Percentiles rank a stretch among this genome's conserved stretches.
phyloP scores from a whole-genome alignment of 2,329 filamentous ascomycete species.

The Rasamsonia emersonii region DNA sequence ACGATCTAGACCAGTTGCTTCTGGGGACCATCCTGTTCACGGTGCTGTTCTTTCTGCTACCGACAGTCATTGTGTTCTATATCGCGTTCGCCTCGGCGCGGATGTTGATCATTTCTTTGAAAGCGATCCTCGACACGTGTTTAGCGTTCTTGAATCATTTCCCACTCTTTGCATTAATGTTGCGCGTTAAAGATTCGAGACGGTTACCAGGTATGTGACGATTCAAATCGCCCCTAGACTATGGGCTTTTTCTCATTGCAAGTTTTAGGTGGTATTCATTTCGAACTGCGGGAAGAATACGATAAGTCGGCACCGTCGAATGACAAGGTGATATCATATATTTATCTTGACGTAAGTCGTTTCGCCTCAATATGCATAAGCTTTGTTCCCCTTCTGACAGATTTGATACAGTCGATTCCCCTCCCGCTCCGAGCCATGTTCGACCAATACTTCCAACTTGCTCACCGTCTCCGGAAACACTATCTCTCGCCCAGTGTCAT shows the following conservation, averaged over 20 bases:
- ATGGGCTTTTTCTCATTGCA: conserved; percentile 7
- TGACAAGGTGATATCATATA: conserved; percentile 61
- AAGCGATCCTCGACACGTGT: conserved; percentile 82
- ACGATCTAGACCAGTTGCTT: conserved; percentile 92
- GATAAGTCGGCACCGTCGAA: conserved; percentile 28
- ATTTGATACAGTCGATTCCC: conserved; percentile 61
- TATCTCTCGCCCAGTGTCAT: conserved; percentile 86
- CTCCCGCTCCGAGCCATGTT: conserved; percentile 91
- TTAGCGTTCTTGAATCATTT: conserved; percentile 96
- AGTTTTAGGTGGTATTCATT: conserved; percentile 65
- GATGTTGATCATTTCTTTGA: conserved; percentile 90
- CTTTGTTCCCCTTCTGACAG: neutral
- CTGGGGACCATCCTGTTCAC: conserved; percentile 96
- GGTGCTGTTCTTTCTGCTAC: conserved; percentile 84
- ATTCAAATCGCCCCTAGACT: conserved; percentile 8
- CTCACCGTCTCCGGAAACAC: conserved; percentile 83
- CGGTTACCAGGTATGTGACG: conserved; percentile 62
- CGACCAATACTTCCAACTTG: conserved; percentile 93
- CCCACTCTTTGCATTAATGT: conserved; percentile 92
- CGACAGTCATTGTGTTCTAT: conserved; percentile 94
- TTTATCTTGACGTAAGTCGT: conserved; percentile 65
- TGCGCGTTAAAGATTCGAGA: conserved; percentile 84
- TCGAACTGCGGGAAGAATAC: conserved; percentile 73
- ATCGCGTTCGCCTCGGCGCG: conserved; percentile 89
- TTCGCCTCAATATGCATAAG: neutral